These are phyloP conservation scores for Durio zibethinus DNA, from an alignment of 345 rosid species.

Conservation along the genomic window DNA sequence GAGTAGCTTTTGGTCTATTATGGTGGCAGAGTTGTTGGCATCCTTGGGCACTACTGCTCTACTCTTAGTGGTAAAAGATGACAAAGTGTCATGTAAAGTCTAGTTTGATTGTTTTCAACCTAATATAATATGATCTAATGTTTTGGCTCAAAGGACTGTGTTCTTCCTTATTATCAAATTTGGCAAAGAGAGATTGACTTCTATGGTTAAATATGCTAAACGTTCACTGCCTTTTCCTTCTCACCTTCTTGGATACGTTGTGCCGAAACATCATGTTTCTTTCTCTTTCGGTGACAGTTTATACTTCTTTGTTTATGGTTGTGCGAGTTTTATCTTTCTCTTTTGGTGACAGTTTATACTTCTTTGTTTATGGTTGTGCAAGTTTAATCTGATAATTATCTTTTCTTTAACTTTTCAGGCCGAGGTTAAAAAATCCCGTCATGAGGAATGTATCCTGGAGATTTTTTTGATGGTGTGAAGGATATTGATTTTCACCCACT, in stretches of 20 bases:
- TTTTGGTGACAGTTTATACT: background rate
- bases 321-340: background rate
- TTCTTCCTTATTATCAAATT: background rate
- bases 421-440: slow-evolving; percentile 48
- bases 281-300: background rate
- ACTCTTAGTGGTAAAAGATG: background rate
- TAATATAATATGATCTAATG: background rate
- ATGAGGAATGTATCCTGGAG: slow-evolving; percentile 50
- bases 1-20: background rate
- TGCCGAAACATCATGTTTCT: background rate
- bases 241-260: background rate
- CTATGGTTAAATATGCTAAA: background rate
- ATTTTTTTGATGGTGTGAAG: slow-evolving; percentile 55
- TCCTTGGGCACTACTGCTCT: background rate
- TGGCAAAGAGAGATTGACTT: background rate
- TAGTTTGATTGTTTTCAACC: background rate
- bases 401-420: slow-evolving; percentile 40
- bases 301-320: too few species aligned
- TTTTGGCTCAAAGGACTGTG: background rate
- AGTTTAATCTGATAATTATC: slow-evolving; percentile 9
- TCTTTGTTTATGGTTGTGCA: too few species aligned
- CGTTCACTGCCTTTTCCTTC: background rate
- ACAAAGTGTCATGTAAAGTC: background rate
- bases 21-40: background rate
- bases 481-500: slow-evolving; percentile 69